A percentile compares a stretch with the other conserved stretches of the same genome.
Conservation (phyloP, 2,329 filamentous ascomycete genomes). For the Sporothrix dimorphospora region DNA sequence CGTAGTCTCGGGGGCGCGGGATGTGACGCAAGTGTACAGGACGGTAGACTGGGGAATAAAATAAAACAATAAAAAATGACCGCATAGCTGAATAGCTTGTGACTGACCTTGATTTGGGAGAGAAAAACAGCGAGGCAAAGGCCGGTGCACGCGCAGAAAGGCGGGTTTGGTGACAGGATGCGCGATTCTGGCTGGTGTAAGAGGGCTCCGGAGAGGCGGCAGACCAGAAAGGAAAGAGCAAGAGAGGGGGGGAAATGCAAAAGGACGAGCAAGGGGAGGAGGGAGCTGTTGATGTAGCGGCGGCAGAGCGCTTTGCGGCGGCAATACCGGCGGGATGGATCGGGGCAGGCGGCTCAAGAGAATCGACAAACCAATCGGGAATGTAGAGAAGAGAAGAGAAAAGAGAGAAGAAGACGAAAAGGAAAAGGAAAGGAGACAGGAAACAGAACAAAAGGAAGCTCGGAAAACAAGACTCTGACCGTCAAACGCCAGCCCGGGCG, state of each 20-base stretch:
- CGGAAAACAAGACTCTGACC: slow-evolving; percentile 20
- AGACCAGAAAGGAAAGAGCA: neutral
- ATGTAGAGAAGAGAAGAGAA: neutral
- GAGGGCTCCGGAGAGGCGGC: neutral
- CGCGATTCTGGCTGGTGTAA: neutral
- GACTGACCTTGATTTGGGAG: slow-evolving; percentile 27
- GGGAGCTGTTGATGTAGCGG: slow-evolving; percentile 2
- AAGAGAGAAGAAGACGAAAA: neutral
- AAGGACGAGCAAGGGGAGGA: neutral
- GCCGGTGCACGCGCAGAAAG: slow-evolving; percentile 12
- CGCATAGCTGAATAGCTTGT: neutral
- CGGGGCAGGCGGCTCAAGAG: slow-evolving; percentile 22
- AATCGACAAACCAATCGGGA: slow-evolving; percentile 5
- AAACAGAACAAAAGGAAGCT: neutral
- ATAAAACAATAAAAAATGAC: neutral
- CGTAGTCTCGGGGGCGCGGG: slow-evolving; percentile 3
- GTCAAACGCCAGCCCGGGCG: neutral
- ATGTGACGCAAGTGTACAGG: slow-evolving; percentile 22
- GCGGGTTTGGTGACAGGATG: slow-evolving; percentile 10
- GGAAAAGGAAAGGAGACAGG: neutral
- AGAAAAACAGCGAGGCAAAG: slow-evolving; percentile 23
- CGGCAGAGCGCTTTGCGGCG: slow-evolving; percentile 25
- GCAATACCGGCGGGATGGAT: slow-evolving; percentile 28
- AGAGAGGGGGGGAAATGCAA: neutral
- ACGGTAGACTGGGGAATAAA: slow-evolving; percentile 1